phyloP scores from a whole-genome alignment of 441 rosid genomes.

The Lepidium campestre region DNA sequence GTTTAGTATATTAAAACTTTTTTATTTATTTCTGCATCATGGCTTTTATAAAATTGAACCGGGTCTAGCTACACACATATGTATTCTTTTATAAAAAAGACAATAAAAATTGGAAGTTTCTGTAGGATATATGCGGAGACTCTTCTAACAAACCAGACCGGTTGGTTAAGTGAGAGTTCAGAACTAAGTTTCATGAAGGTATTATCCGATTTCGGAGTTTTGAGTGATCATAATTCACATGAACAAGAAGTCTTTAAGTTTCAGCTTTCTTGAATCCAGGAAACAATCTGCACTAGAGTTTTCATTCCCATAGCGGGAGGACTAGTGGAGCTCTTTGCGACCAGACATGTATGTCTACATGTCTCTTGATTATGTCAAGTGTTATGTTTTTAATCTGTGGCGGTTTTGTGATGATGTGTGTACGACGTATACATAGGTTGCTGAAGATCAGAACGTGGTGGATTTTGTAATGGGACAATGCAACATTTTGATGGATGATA shows the following conservation, averaged over 20 bases:
- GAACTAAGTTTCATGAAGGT: slow-evolving; percentile 45
- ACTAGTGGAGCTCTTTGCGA: slow-evolving; percentile 63
- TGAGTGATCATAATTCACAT: neutral
- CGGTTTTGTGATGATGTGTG: neutral
- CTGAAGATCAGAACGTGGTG: slow-evolving; percentile 63
- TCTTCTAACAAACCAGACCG: slow-evolving; percentile 57
- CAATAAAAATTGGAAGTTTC: neutral
- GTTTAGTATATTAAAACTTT: too few species aligned
- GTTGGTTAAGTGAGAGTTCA: slow-evolving; percentile 56
- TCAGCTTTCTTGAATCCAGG: slow-evolving; percentile 34
- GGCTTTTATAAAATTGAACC: too few species aligned
- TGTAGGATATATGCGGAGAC: slow-evolving; percentile 60
- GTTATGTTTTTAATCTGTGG: neutral
- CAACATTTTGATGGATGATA: slow-evolving; percentile 42
- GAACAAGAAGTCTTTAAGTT: neutral
- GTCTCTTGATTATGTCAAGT: neutral
- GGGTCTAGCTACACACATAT: too few species aligned
- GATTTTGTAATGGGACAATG: slow-evolving; percentile 60
- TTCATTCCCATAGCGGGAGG: slow-evolving; percentile 77
- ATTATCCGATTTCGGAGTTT: neutral
- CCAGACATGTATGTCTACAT: slow-evolving; percentile 53
- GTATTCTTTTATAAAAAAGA: neutral
- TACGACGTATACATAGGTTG: slow-evolving; percentile 38
- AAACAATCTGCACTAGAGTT: slow-evolving; percentile 61
- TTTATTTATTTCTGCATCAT: too few species aligned